Base-by-base conservation (phyloP, 345 rosid species). In the Ceriops zippeliana region DNA sequence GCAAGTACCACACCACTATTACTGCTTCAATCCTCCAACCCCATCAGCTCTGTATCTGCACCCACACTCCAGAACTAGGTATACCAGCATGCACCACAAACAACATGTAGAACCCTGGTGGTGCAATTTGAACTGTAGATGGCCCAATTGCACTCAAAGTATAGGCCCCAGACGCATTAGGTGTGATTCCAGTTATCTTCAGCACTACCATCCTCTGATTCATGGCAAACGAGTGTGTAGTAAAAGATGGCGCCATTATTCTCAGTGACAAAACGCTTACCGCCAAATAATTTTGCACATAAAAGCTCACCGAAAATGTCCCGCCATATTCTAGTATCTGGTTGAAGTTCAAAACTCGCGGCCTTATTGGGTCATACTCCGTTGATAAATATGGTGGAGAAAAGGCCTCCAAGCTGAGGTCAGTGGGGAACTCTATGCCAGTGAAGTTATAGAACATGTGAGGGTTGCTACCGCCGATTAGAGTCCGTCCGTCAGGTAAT, bases 391-490 rank as follows among this genome's bases (percentile, higher is more conserved):
- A 89, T 0, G 93, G 89, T 0, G 97, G 98, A 0, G 79, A 82
- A 59, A 78, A 89, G 37, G 89, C 88, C 79, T 90, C 93, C 28
- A 90, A 71, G 80, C 96, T 93, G 11, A 93, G 35, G 49, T 93
- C 97, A 0, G 97, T 93, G 4, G 96, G 97, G 73, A 74, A 93
- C 8, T 79, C 59, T 4, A 86, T 91, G 46, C 80, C 57, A 15
- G 86, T 67, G 73, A 93, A 90, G 83, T 82, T 85, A 79, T 93
- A 93, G 34, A 31, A 75, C 6, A 68, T 2, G 35, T 90, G 96
- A 1, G 96, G 96, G 54, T 93, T 93, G 78, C 92, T 87, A 1
- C 98, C 98, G 0, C 97, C 93, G 1, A 89, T 85, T 6, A 90
- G n/a, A 35, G 87, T 69, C 1, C 98, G 85, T 6, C 97, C 95